Base-by-base conservation (phyloP, 768 basidiomycete species). In the Leccinum subgranulosum region DNA sequence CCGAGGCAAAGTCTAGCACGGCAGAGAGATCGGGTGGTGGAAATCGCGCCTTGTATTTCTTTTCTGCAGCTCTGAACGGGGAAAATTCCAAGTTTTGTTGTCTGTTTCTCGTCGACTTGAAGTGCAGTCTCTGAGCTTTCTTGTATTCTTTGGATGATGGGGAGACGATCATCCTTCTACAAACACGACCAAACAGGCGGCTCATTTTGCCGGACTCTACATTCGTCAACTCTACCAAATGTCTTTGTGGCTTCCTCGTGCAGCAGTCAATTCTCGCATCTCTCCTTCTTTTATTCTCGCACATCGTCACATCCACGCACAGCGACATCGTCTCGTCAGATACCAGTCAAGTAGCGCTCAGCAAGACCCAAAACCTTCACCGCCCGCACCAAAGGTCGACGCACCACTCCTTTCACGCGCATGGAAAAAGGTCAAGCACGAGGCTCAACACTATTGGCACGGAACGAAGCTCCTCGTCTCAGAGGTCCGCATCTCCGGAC, bases 401-500 rank as follows among this genome's bases (percentile, higher is more conserved):
- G 69, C 73, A 0, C 79, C 81, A 1, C 70, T 91, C 3, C 57
- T 76, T 41, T 78, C 83, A 10, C 80, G 94, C 39, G 82, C 83
- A 7, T 98, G 96, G 96, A 89, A 88, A 64, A 90, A 86, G 64
- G 86, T 98, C 60, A 99, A 98, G 77, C 92, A 98, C 66, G 97
- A 98, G 73, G 94, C 88, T 0, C 82, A 84, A 57, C 96, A 99
- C 72, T 99, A 98, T 72, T 98, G 95, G 95, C 88, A 94, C 61
- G 96, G 97, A 11, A 83, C 92, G 1, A 97, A 97, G 70, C 84
- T 99, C 5, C 80, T 99, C 49, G 94, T 92, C 15, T 91, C 93
- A 25, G 97, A 98, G 76, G 90, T 97, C 54, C 85, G 90, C 61
- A 98, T 98, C 61, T 93, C 92, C 23, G 77, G 81, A 3, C 80